Evolutionary conservation across 371 early-diverging fungal species (phyloP).

Genomic region (Syncephalastrum monosporum): DNA sequence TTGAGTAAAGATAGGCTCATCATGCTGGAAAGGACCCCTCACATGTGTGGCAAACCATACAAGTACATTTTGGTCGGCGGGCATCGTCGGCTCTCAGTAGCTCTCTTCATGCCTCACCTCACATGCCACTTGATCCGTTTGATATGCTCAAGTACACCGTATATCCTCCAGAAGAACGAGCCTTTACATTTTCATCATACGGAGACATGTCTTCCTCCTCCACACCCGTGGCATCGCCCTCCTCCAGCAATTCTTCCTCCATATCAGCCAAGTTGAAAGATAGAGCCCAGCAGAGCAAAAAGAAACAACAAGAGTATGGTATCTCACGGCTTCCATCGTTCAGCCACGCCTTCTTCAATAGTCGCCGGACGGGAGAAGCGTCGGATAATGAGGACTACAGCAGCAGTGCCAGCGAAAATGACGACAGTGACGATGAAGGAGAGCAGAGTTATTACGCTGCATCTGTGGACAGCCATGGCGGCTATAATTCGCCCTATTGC

Average conservation of each 20-base stretch:
- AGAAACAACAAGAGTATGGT: slow-evolving; percentile 6
- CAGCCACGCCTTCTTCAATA: slow-evolving; percentile 26
- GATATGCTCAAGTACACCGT: too few relatives aligned
- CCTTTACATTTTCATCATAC: too few relatives aligned
- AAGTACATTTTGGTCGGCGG: neutral
- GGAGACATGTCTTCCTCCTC: too few relatives aligned
- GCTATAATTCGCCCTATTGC: too few relatives aligned
- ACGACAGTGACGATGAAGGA: slow-evolving; percentile 3
- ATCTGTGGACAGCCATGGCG: slow-evolving; percentile 25
- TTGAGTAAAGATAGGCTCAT: neutral
- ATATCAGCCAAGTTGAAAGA: too few relatives aligned
- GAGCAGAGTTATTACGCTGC: slow-evolving; percentile 32
- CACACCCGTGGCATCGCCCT: too few relatives aligned
- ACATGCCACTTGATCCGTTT: too few relatives aligned
- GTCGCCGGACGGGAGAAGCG: slow-evolving; percentile 30
- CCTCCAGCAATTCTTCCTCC: too few relatives aligned
- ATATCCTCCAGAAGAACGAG: too few relatives aligned
- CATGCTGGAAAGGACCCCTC: slow-evolving; percentile 7
- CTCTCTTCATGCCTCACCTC: neutral
- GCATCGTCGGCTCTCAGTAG: neutral
- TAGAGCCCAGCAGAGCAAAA: too few relatives aligned
- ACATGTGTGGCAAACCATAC: slow-evolving; percentile 21
- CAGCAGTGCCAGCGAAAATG: neutral
- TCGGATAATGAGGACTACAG: slow-evolving; percentile 12
- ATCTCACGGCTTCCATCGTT: slow-evolving; percentile 20